phyloP scores from a whole-genome alignment of 495 filamentous ascomycete species.

The Penicillium ucsense region DNA sequence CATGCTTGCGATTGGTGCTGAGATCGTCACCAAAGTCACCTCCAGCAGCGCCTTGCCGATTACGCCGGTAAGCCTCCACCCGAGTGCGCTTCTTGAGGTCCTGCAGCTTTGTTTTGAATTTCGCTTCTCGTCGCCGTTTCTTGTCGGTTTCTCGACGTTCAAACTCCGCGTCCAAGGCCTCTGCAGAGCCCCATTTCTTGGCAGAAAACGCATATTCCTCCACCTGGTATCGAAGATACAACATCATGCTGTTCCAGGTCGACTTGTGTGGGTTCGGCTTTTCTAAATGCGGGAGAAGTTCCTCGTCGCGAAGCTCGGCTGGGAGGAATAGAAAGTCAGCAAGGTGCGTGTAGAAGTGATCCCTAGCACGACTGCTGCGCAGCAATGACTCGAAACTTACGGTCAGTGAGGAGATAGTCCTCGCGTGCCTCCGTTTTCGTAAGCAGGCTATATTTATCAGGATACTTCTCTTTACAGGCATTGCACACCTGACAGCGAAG shows the following conservation, averaged over 20 bases:
- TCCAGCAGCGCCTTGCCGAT: slow-evolving; percentile 41
- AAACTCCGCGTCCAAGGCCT: slow-evolving; percentile 84
- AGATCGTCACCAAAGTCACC: slow-evolving; percentile 71
- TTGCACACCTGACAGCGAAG: slow-evolving; percentile 63
- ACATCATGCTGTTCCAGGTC: slow-evolving; percentile 97
- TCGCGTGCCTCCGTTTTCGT: slow-evolving; percentile 95
- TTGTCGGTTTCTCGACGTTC: slow-evolving; percentile 68
- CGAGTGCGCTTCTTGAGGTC: slow-evolving; percentile 90
- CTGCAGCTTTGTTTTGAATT: slow-evolving; percentile 78
- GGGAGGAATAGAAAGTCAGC: background rate
- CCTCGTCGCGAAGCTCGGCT: slow-evolving; percentile 79
- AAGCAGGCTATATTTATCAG: slow-evolving; percentile 85
- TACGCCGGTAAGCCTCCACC: slow-evolving; percentile 77
- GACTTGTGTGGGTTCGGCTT: slow-evolving; percentile 91
- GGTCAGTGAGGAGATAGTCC: slow-evolving; percentile 92
- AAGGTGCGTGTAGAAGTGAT: background rate
- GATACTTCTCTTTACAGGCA: slow-evolving; percentile 73
- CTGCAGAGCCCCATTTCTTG: slow-evolving; percentile 79
- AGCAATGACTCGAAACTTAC: slow-evolving; percentile 35
- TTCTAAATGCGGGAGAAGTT: slow-evolving; percentile 77
- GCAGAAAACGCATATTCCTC: slow-evolving; percentile 79
- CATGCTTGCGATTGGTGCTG: slow-evolving; percentile 58
- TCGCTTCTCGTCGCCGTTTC: slow-evolving; percentile 80
- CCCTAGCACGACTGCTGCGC: background rate
- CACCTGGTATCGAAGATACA: slow-evolving; percentile 87